These are phyloP conservation scores for Rhodotorula paludigena DNA, from an alignment of 768 basidiomycete species.

Conservation along the genomic window DNA sequence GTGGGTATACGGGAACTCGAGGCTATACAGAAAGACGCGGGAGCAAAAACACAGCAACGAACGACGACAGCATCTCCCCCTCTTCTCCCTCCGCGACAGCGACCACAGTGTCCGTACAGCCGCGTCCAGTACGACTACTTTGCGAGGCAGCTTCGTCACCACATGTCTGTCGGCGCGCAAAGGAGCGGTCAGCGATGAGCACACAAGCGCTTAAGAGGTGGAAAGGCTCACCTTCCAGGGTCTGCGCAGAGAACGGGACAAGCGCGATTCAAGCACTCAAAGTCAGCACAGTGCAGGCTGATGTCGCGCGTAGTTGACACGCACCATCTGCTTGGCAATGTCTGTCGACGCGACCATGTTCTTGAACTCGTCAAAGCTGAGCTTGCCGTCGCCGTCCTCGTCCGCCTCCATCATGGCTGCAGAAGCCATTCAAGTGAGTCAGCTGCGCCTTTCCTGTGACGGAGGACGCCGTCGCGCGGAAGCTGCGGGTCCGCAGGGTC, in stretches of 20 bases:
- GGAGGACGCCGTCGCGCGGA: too few species aligned
- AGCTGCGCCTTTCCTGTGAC: too few species aligned
- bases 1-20: too few species aligned
- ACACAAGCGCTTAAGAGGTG: too few species aligned
- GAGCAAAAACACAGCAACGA: too few species aligned
- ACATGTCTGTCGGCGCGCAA: slow-evolving; percentile 19
- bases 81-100: too few species aligned
- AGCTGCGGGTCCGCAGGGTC: not conserved
- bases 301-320: not conserved
- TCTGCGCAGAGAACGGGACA: slow-evolving; percentile 1
- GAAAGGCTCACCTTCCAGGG: slow-evolving; percentile 19
- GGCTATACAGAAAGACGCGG: too few species aligned
- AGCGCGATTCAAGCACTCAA: too few species aligned
- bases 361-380: slow-evolving; percentile 95
- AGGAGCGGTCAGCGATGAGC: not conserved
- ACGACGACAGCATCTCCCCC: too few species aligned
- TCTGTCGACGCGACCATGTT: slow-evolving; percentile 97
- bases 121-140: too few species aligned
- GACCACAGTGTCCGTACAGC: too few species aligned
- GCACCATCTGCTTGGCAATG: slow-evolving; percentile 98
- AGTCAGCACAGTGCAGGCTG: not conserved
- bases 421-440: not conserved
- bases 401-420: slow-evolving; percentile 94
- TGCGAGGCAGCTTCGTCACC: slow-evolving; percentile 3
- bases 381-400: slow-evolving; percentile 90